These are phyloP conservation scores for Mariannaea sp. DNA, from an alignment of 2,329 filamentous ascomycete species.

Conservation along the genomic window DNA sequence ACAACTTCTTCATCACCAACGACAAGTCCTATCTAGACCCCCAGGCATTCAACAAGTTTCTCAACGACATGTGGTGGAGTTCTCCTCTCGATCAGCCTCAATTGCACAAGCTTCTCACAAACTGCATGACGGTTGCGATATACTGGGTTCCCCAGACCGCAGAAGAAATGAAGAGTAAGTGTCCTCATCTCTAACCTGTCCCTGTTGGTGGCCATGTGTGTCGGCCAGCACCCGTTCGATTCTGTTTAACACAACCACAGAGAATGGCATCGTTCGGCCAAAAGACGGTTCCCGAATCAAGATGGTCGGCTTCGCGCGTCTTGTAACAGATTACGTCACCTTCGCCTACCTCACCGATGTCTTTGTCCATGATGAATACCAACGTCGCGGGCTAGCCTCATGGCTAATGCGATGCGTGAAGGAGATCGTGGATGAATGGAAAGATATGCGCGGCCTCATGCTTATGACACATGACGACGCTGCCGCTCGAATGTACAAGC, in stretches of 20 bases:
- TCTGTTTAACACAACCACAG: slow-evolving; percentile 31
- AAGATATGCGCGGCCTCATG: slow-evolving; percentile 62
- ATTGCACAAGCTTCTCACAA: slow-evolving; percentile 58
- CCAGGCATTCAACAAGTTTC: slow-evolving; percentile 58
- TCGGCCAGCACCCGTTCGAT: not conserved
- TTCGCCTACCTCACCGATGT: slow-evolving; percentile 72
- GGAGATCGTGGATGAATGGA: slow-evolving; percentile 60
- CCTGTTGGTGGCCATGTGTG: slow-evolving; percentile 17
- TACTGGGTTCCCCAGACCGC: slow-evolving; percentile 52
- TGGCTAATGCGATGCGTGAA: slow-evolving; percentile 68
- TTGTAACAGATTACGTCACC: slow-evolving; percentile 72
- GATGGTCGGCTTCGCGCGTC: slow-evolving; percentile 52
- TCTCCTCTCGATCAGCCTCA: slow-evolving; percentile 53
- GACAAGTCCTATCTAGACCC: slow-evolving; percentile 60
- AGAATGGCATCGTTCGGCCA: slow-evolving; percentile 40
- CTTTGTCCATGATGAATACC: slow-evolving; percentile 64
- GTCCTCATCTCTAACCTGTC: slow-evolving; percentile 36
- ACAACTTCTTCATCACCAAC: slow-evolving; percentile 65
- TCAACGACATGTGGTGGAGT: slow-evolving; percentile 66
- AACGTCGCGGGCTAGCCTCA: slow-evolving; percentile 64
- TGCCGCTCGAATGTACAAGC: slow-evolving; percentile 52
- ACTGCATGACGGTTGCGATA: slow-evolving; percentile 64
- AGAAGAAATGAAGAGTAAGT: slow-evolving; percentile 47
- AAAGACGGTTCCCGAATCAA: slow-evolving; percentile 40
- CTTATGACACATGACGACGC: slow-evolving; percentile 54